Evolutionary conservation across 331 rosid species (phyloP), one percentile per base, ranked within the genome.

Genomic region (Phaseolus coccineus): DNA sequence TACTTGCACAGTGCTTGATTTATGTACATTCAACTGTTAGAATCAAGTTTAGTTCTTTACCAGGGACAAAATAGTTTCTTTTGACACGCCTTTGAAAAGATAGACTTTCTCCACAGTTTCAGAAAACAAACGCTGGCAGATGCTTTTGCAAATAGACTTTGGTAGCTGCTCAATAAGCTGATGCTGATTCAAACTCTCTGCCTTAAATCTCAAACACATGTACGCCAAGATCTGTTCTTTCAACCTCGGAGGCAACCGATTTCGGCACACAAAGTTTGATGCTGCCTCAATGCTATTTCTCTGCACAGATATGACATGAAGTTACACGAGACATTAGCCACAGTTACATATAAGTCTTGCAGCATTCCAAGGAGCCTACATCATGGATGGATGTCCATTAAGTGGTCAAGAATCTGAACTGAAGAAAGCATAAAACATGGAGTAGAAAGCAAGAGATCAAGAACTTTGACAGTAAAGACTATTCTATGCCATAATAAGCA

Each of bases 161-260:
- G 99, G 99, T 39, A 95, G 85, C 77, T 93, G 98, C 35, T 91
- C 98, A 47, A 95, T 82, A 40, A 95, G 88, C 2, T 86, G 94
- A 33, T 93, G 89, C 79, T 91, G 99, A 75, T 95, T 95, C 85
- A 95, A 83, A 82, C 88, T 90, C 84, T 91, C 98, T 3, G 98
- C 99, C 88, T 91, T 95, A 69, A 91, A 95, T 84, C 98, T 90
- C 81, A 93, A 83, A 59, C 98, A 95, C 97, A 95, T 95, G 44
- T 93, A 95, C 14, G 97, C 99, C 73, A 93, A 66, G 61, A 95
- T 95, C 71, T 95, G 98, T 64, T 87, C 87, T 71, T 63, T 95
- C 50, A 95, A 72, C 89, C 88, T 85, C 1, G 84, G 81, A 71
- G 99, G 99, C 84, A 95, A 76, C 15, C 77, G 87, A 69, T 95